A percentile compares a stretch with the other conserved stretches of the same genome.
Evolutionary conservation across 305 asterid species (phyloP).

Genomic region (Plantago coronopus): DNA sequence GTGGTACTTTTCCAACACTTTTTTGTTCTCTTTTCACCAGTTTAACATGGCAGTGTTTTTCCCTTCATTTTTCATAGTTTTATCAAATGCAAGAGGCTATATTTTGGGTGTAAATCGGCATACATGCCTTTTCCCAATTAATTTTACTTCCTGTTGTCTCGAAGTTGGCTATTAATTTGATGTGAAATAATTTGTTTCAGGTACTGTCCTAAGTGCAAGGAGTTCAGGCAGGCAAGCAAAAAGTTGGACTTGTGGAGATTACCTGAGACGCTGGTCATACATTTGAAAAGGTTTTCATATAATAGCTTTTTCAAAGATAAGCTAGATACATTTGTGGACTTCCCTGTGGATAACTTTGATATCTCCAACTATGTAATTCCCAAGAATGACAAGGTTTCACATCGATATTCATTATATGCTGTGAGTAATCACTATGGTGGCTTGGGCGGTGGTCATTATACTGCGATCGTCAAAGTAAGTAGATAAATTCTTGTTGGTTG

Average conservation of each 20-base stretch:
- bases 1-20: conserved; percentile 44
- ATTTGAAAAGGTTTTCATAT: conserved; percentile 74
- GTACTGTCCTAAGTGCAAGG: conserved; percentile 76
- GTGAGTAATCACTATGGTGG: conserved; percentile 75
- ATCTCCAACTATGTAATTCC: conserved; percentile 47
- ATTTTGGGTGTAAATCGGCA: no score
- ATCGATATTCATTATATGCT: conserved; percentile 60
- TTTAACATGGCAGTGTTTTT: conserved; percentile 5
- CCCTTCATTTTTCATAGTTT: conserved; percentile 3
- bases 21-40: conserved; percentile 2
- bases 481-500: conserved; percentile 1
- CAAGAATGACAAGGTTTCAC: conserved; percentile 30
- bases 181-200: conserved; percentile 31
- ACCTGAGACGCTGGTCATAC: conserved; percentile 72
- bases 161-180: conserved; percentile 5
- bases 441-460: conserved; percentile 72
- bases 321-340: conserved; percentile 68
- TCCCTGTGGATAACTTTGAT: conserved; percentile 63
- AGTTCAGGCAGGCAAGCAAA: conserved; percentile 60
- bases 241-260: conserved; percentile 87
- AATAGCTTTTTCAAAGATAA: conserved; percentile 46
- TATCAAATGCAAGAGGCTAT: neutral
- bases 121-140: neutral
- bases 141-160: conserved; percentile 7
- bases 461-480: conserved; percentile 74